Base-by-base conservation (phyloP, 2,329 filamentous ascomycete genomes). In the Aspergillus pseudonomiae region DNA sequence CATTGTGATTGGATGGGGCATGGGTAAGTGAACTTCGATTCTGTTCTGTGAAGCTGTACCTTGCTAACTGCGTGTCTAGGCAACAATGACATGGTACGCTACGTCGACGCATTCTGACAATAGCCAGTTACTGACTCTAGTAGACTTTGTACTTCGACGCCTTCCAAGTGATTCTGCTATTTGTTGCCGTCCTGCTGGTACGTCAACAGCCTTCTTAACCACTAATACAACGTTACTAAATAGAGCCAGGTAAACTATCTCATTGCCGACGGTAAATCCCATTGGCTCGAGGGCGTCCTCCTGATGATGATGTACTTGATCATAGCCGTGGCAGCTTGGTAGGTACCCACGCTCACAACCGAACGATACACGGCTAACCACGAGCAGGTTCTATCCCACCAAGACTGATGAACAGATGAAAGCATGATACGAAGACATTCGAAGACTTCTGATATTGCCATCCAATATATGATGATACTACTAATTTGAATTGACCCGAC, bases 101-200 rank as follows among this genome's bases (percentile, higher is more conserved):
- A 16, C 36, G 16, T 30, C 30, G 11, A 16, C 7, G 6, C 6
- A 3, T 28, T 46, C 9, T 48, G 6, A 16, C 21, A 41, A 32
- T 19, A 26, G 39, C 19, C 10, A 16, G 21, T 45, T 53, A 64
- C 67, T 73, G 63, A 70, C 41, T 57, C 28, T 56, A 32, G 32
- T 57, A 78, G 77, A 92, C 89, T 24, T 85, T 96, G 6, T 90
- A 90, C 75, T 95, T 97, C 75, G 92, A 96, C 73, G 89, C 89
- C 0, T 97, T 97, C 82, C 92, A 97, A 79, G 89, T 97, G 16
- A 90, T 84, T 2, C 78, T 86, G 1, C 76, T 89, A 1, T 89
- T 89, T 64, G 83, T 89, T 28, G 77, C 80, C n/a, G 79, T 83
- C 24, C 71, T 83, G 32, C 68, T 83, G 64, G 81, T 78, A 71